phyloP scores from a whole-genome alignment of 441 rosid species.

The Corymbia calophylla region DNA sequence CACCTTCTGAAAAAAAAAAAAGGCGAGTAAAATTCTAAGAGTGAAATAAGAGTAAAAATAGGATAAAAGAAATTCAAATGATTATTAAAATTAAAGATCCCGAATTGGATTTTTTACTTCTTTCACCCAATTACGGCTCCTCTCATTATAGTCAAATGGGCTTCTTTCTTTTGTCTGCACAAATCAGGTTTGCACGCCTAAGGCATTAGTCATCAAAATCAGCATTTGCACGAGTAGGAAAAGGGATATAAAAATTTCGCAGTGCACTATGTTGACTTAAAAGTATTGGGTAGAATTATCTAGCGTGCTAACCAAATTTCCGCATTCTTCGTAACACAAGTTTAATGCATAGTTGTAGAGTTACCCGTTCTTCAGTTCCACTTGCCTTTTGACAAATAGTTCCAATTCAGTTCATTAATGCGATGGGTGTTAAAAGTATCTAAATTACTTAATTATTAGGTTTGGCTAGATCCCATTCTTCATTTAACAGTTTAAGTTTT shows the following conservation, averaged over 20 bases:
- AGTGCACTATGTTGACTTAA: neutral
- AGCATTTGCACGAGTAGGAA: neutral
- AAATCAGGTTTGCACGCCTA: neutral
- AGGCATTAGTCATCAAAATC: neutral
- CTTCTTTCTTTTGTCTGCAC: neutral
- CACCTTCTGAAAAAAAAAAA: too few relatives aligned
- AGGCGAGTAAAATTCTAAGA: too few relatives aligned
- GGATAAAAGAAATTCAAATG: too few relatives aligned
- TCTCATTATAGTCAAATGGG: neutral
- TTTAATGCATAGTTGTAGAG: accelerated
- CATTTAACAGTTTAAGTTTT: neutral
- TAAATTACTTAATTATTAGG: neutral
- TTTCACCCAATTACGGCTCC: neutral
- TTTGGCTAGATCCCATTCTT: neutral
- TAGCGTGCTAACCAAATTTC: neutral
- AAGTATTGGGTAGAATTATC: neutral
- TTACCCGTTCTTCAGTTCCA: neutral
- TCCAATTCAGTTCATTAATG: neutral
- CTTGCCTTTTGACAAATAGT: accelerated
- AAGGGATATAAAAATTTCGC: neutral
- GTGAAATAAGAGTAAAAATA: too few relatives aligned
- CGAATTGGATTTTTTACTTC: neutral
- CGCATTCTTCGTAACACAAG: accelerated
- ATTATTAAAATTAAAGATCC: neutral
- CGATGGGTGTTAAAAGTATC: neutral